Conservation (phyloP, 805 yeast species). For the Cyberlindnera nakhonratchasimensis region DNA sequence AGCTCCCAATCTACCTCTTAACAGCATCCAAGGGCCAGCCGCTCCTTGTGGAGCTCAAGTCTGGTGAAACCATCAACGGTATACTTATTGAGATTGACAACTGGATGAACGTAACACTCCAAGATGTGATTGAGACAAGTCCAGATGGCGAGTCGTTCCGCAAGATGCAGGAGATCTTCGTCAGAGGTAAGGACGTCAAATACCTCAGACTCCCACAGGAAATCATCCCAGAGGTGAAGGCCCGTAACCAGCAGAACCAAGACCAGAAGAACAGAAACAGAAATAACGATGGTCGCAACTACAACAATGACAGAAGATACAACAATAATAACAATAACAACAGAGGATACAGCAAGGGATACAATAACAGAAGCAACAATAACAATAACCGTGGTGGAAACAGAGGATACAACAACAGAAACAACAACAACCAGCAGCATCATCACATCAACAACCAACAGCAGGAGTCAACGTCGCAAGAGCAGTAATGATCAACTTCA, state of each 20-base stretch:
- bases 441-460: conserved; percentile 8
- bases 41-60: conserved; percentile 83
- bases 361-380: conserved; percentile 5
- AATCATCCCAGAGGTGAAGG: conserved; percentile 71
- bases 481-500: background rate
- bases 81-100: conserved; percentile 81
- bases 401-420: conserved; percentile 29
- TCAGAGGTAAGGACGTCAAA: conserved; percentile 83
- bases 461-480: conserved; percentile 5
- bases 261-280: conserved; percentile 42
- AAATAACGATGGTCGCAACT: conserved; percentile 34
- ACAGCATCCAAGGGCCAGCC: conserved; percentile 90
- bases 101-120: conserved; percentile 91
- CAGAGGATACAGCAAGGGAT: conserved; percentile 14
- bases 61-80: conserved; percentile 88
- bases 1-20: conserved; percentile 89
- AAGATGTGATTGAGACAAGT: conserved; percentile 67
- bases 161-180: conserved; percentile 69
- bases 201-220: conserved; percentile 73
- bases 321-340: conserved; percentile 18
- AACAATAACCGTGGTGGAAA: conserved; percentile 12
- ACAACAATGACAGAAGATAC: conserved; percentile 30
- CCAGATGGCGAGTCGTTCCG: conserved; percentile 57
- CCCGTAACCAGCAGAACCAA: conserved; percentile 51
- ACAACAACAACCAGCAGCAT: conserved; percentile 7